A percentile compares a stretch with the other conserved stretches of the same genome.
These are phyloP conservation scores for Fusarium oligoseptatum DNA, from an alignment of 2,329 filamentous ascomycete genomes.

Conservation along the genomic window DNA sequence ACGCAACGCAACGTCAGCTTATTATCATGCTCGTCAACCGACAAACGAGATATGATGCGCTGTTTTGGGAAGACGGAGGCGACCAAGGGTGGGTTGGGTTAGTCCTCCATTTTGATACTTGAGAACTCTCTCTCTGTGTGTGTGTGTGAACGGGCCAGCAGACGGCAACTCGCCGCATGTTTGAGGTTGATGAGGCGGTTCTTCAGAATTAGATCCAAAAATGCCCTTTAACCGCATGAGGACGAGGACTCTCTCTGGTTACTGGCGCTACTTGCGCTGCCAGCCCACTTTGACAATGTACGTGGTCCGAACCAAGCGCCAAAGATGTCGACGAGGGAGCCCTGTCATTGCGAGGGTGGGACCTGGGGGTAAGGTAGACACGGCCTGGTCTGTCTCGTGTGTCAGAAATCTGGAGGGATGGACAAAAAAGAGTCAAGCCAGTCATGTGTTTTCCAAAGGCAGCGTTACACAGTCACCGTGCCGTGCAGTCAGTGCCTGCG, in stretches of 20 bases:
- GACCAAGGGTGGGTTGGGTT: background rate
- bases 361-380: slow-evolving; percentile 15
- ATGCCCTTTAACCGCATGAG: slow-evolving; percentile 14
- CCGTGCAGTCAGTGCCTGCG: background rate
- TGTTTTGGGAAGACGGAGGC: background rate
- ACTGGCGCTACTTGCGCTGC: slow-evolving; percentile 20
- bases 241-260: background rate
- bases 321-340: slow-evolving; percentile 28
- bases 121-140: background rate
- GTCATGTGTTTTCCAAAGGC: slow-evolving; percentile 11
- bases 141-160: slow-evolving; percentile 35
- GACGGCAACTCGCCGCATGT: slow-evolving; percentile 50
- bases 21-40: slow-evolving; percentile 6
- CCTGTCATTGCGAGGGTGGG: slow-evolving; percentile 38
- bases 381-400: slow-evolving; percentile 32
- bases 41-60: slow-evolving; percentile 16
- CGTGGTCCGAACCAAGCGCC: slow-evolving; percentile 28
- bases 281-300: background rate
- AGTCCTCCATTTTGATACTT: background rate
- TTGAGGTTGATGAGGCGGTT: slow-evolving; percentile 66
- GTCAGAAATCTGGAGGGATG: slow-evolving; percentile 33
- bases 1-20: slow-evolving; percentile 27
- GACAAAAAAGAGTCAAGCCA: slow-evolving; percentile 7
- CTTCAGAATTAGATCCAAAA: slow-evolving; percentile 33
- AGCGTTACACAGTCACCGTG: slow-evolving; percentile 12